Base-by-base conservation (phyloP, 805 yeast genomes). In the Teunomyces aglyptinius region DNA sequence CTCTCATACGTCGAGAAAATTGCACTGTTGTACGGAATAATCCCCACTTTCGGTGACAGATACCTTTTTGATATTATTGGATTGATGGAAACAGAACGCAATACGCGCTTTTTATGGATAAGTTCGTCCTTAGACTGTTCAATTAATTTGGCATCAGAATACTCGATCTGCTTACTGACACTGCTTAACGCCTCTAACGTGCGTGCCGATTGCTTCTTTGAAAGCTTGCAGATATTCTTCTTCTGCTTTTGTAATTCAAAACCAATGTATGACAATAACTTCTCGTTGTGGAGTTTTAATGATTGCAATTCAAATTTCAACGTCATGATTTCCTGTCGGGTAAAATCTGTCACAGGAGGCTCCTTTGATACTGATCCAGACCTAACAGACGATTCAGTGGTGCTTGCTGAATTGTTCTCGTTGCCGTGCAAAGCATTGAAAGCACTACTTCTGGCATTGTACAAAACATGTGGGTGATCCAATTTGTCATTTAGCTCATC, bases 201-300 rank as follows among this genome's bases (percentile, higher is more conserved):
- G 27, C 60, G 54, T 35, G 62, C 56, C 8, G 70, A 64, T 53
- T 70, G 71, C 46, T 67, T 67, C 47, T 68, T 67, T 6, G 70
- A 61, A 40, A 70, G 60, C 48, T 67, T 68, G 52, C 64, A 68
- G 50, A 71, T 71, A 60, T 61, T 69, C 51, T 64, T 68, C 61
- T 66, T 71, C 47, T 71, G 73, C 48, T 77, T 75, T 54, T 80
- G 83, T 41, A 78, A 63, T 49, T 78, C 75, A 50, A 78, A 80
- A 7, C 83, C 83, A 58, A 80, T 80, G 55, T 78, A 80, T 31
- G 82, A 77, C 46, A 77, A 66, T 31, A 80, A 64, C 55, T 80
- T 79, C 46, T 80, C 85, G 57, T 78, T 79, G 55, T 80, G 83
- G 45, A 79, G 59, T 51, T 75, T 72, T 49, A 80, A 61, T 7